Evolutionary conservation across 805 yeast species (phyloP).

Genomic region (Wickerhamiella musiphila): DNA sequence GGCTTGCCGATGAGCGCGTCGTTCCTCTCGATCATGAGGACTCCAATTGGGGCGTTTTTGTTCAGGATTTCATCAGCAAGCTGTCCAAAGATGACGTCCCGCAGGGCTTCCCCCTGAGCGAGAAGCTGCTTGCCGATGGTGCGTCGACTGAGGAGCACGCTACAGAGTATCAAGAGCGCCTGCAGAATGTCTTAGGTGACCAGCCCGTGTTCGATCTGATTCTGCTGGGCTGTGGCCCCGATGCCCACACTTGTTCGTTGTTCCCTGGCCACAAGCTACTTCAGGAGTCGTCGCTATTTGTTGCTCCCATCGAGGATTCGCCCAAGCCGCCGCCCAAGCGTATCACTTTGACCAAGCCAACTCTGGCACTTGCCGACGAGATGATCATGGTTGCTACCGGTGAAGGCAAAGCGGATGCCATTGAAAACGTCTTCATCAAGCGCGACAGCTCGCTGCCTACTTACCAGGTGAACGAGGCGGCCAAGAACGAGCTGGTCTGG

Average conservation of each 20-base stretch:
- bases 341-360: constrained; percentile 74
- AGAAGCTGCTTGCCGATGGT: constrained; percentile 35
- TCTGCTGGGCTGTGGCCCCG: constrained; percentile 85
- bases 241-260: constrained; percentile 86
- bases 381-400: constrained; percentile 86
- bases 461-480: constrained; percentile 48
- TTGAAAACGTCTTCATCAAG: constrained; percentile 49
- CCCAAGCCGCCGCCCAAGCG: constrained; percentile 90
- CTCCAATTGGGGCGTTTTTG: constrained; percentile 71
- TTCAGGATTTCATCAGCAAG: constrained; percentile 38
- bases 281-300: constrained; percentile 31
- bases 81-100: constrained; percentile 16
- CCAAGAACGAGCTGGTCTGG: constrained; percentile 44
- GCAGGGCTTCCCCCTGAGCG: constrained; percentile 28
- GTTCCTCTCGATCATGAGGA: constrained; percentile 71
- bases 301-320: constrained; percentile 58
- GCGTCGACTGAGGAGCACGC: constrained; percentile 42
- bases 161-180: constrained; percentile 36
- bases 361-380: constrained; percentile 33
- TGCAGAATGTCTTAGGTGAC: constrained; percentile 31
- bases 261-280: constrained; percentile 72
- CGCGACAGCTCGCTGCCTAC: constrained; percentile 35
- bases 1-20: constrained; percentile 78
- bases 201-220: constrained; percentile 37
- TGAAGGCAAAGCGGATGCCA: constrained; percentile 56